Evolutionary conservation across 306 rosid species (phyloP), one percentile per base, ranked within the genome.

Genomic region (Psophocarpus tetragonolobus): DNA sequence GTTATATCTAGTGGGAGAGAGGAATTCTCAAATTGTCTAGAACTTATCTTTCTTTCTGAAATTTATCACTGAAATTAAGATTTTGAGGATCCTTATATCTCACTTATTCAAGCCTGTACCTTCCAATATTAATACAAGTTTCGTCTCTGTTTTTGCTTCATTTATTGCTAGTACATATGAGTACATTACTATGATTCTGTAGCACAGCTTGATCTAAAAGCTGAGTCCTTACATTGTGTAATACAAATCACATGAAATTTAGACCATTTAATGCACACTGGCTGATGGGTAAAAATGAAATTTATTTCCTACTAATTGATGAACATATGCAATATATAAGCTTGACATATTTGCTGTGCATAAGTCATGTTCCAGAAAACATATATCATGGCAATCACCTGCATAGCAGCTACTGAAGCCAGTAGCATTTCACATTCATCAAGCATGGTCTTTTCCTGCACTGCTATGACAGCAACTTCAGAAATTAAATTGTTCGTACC

Each of bases 331-430:
- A 56, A 30, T 30, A 30, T 30, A 79, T 29, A 51, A 18, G 29
- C 24, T 50, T 17, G 53, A 76, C 58, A 71, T 7, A 71, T 51
- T 30, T 24, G 29, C n/a, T 42, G 39, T 7, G 20, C 9, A 64
- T 26, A 63, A 11, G 20, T 68, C 47, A 36, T 30, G 61, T 44
- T 80, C 27, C 15, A 26, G 2, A 69, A 69, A 33, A 38, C 21
- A 29, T 78, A 33, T 64, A 70, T 38, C 44, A 75, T 41, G 35
- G 30, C 29, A 27, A 83, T 79, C 81, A 93, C 98, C 98, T 93
- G 98, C 90, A 89, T 87, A 75, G 91, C 90, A 21, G 90, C 84
- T 63, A 82, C 86, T 23, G 98, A 93, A 71, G 97, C 89, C 79
- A 93, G 67, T 57, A 89, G 50, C 3, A 80, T 78, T 80, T 89